Evolutionary conservation across 2,329 filamentous ascomycete genomes (phyloP).

Genomic region (Clonostachys rhizophaga): DNA sequence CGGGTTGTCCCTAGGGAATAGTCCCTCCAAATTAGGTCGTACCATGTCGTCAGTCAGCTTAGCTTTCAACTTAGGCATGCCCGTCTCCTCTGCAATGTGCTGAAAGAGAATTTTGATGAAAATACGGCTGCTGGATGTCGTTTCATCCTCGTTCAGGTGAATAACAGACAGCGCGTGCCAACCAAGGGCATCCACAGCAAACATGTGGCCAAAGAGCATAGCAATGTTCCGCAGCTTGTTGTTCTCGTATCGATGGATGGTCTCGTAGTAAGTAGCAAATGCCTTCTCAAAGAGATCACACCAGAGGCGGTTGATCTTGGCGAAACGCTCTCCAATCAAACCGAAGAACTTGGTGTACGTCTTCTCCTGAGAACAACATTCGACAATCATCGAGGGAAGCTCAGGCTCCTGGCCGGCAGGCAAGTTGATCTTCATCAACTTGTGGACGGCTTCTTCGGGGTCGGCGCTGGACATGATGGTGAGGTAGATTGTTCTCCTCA

Average conservation of each 20-base stretch:
- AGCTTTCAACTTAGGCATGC: constrained; percentile 73
- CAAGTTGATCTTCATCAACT: constrained; percentile 89
- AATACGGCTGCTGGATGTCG: constrained; percentile 92
- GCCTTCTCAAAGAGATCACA: constrained; percentile 85
- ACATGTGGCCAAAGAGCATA: constrained; percentile 87
- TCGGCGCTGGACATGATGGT: constrained; percentile 97
- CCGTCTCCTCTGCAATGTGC: constrained; percentile 81
- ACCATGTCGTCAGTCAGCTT: constrained; percentile 76
- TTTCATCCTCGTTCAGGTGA: constrained; percentile 94
- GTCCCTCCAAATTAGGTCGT: constrained; percentile 71
- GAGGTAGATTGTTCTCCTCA: constrained; percentile 91
- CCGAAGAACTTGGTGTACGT: constrained; percentile 98
- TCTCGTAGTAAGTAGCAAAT: constrained; percentile 93
- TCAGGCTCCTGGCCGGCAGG: constrained; percentile 84
- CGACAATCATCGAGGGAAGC: constrained; percentile 92
- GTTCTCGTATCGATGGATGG: constrained; percentile 94
- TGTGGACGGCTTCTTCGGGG: constrained; percentile 95
- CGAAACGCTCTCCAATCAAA: constrained; percentile 88
- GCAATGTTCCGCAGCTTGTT: constrained; percentile 94
- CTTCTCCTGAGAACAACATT: constrained; percentile 93
- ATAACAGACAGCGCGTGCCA: constrained; percentile 87
- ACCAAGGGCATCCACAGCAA: constrained; percentile 82
- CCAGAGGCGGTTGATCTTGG: constrained; percentile 94
- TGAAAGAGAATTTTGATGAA: constrained; percentile 98
- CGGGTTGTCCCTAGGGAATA: constrained; percentile 87